Conservation (phyloP, 2,329 filamentous ascomycete genomes). For the Daldinia sp. region DNA sequence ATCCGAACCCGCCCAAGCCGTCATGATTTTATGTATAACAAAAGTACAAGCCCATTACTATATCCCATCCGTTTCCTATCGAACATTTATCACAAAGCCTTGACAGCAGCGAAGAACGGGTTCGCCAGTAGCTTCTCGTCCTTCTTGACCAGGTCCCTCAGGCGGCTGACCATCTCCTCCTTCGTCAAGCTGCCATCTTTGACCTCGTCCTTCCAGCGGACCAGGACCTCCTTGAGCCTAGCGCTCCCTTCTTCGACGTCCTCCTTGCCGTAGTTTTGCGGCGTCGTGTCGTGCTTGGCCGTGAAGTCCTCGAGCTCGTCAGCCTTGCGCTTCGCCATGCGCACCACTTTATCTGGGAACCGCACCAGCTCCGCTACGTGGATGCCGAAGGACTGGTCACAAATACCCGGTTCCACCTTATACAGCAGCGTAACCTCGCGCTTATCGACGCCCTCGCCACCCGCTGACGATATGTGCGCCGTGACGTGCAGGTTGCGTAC, state of each 20-base stretch:
- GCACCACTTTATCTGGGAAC: conserved; percentile 96
- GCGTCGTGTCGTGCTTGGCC: conserved; percentile 75
- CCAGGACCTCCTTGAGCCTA: conserved; percentile 84
- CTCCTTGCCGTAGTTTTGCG: conserved; percentile 76
- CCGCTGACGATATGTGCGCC: conserved; percentile 80
- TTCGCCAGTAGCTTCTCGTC: conserved; percentile 75
- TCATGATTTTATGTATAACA: conserved; percentile 25
- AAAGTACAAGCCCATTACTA: conserved; percentile 19
- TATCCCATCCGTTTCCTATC: not conserved
- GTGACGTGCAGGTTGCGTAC: conserved; percentile 96
- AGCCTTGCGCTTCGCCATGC: conserved; percentile 99
- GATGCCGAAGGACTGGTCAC: conserved; percentile 97
- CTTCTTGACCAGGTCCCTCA: conserved; percentile 82
- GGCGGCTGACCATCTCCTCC: conserved; percentile 80
- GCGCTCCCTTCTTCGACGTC: conserved; percentile 91
- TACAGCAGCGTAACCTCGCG: conserved; percentile 95
- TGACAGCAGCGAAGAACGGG: conserved; percentile 77
- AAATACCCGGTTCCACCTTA: conserved; percentile 95
- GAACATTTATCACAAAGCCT: conserved; percentile 59
- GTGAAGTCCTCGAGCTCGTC: conserved; percentile 98
- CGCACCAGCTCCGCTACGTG: conserved; percentile 97
- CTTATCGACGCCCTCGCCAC: conserved; percentile 59
- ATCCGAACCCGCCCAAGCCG: conserved; percentile 16
- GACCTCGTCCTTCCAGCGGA: conserved; percentile 86
- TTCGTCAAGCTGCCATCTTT: conserved; percentile 70